Conservation (phyloP, 257 asterid species). For the Salvia miltiorrhiza region DNA sequence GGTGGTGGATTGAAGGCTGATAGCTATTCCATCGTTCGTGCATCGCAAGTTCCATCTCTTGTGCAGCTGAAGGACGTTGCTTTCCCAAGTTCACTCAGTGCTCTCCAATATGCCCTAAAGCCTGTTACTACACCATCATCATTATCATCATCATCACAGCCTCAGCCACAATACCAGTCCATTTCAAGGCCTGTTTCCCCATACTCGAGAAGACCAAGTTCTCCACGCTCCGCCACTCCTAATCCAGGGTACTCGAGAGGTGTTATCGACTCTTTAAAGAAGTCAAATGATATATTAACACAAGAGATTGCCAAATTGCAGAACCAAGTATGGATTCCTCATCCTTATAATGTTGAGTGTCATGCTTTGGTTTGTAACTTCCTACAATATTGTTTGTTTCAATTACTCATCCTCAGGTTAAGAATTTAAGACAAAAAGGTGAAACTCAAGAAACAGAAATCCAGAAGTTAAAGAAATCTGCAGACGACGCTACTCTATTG, state of each 20-base stretch:
- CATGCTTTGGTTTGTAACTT: background rate
- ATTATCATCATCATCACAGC: conserved; percentile 35
- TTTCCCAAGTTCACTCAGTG: conserved; percentile 93
- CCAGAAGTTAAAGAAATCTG: conserved; percentile 49
- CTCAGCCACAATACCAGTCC: conserved; percentile 40
- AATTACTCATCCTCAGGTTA: conserved; percentile 36
- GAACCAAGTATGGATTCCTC: conserved; percentile 47
- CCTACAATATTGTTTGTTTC: background rate
- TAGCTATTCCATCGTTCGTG: conserved; percentile 55
- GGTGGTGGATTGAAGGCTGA: conserved; percentile 42
- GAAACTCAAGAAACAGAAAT: conserved; percentile 65
- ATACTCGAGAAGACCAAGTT: conserved; percentile 84
- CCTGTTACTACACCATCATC: conserved; percentile 47
- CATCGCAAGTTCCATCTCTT: conserved; percentile 89
- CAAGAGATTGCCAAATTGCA: conserved; percentile 78
- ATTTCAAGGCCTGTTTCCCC: conserved; percentile 84
- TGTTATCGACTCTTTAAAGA: conserved; percentile 71
- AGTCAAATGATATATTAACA: conserved; percentile 62
- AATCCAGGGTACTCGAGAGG: conserved; percentile 83
- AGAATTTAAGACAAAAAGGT: conserved; percentile 57
- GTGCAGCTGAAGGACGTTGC: conserved; percentile 82
- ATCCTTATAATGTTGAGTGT: background rate
- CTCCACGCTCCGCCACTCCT: conserved; percentile 74
- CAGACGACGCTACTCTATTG: conserved; percentile 45
- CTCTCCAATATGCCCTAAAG: conserved; percentile 74